Evolutionary conservation across 1,284 basidiomycete species (phyloP), one percentile per base, ranked within the genome.

Genomic region (Xanthoconium separans): DNA sequence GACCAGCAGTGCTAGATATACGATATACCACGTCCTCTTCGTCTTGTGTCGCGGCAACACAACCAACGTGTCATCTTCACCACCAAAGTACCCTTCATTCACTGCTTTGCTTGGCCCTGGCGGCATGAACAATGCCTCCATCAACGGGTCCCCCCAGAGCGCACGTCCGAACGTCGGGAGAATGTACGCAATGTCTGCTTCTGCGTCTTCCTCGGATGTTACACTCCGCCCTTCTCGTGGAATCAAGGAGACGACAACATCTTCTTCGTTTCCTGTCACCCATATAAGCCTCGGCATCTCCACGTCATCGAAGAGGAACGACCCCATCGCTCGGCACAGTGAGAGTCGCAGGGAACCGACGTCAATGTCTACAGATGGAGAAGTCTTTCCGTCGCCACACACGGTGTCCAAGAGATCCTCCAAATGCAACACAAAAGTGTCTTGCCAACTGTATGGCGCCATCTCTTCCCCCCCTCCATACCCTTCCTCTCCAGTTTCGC

Each of bases 81-180:
- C 64, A 71, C 75, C 69, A 42, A 67, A 65, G 60, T 90, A 89
- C 0, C 82, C 87, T 64, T 87, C 81, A 45, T 77, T 65, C 20
- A 89, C 69, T 5, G 82, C 81, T 24, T 57, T 58, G 41, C 72
- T 79, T 12, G 80, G 78, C 13, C 74, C 74, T 0, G 75, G 72
- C 0, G 76, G 73, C 31, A 81, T 61, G 68, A 89, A 84, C 59
- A 82, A 76, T 10, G 77, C 71, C 65, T 89, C 88, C 45, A 89
- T 73, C 37, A 88, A 68, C 7, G 87, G 88, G 64, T 90, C 88
- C 20, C 85, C 87, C 82, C 85, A 90, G n/a, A 89, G 57, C 10
- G 84, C 81, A 58, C 78, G 79, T 1, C 75, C 70, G 29, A 85
- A 67, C 31, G 75, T 78, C 1, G 81, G 81, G 1, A 81, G 69